Evolutionary conservation across 371 early-diverging fungal species (phyloP), one percentile per base, ranked within the genome.

Genomic region (Actinomortierella wolfii): DNA sequence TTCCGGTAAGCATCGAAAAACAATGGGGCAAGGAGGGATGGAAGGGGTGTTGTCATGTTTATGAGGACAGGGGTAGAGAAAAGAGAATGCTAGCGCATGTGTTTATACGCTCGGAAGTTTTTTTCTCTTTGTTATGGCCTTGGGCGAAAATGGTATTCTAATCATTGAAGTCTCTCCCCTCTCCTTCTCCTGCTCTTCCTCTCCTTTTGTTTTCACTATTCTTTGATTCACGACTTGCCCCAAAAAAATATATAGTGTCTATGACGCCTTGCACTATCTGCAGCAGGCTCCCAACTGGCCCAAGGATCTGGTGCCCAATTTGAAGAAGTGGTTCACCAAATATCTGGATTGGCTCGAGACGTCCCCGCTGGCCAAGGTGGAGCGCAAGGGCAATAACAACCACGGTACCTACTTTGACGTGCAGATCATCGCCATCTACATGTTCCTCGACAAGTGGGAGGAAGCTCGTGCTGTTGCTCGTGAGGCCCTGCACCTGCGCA

Each of bases 331-430:
- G 85, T 74, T 79, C 52, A 56, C 64, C 0, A 59, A 62, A n/a
- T 85, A 83, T 62, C 59, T 76, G 15, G 44, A 59, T 13, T 85
- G 85, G 85, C 71, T 85, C 2, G 68, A 68, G 20, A 70, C 73
- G 1, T 80, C 80, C 17, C 65, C 70, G 4, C 62, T 79, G 42
- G 85, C 81, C n/a, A 54, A 67, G 39, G 51, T 59, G 51, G 83
- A 83, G 50, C 52, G 60, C 7, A 45, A 54, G n/a, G 56, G 77
- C 9, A 57, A 76, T 56, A 81, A 83, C 57, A 82, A 83, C 58
- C 86, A 84, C 34, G 86, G 82, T 56, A 78, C 71, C 17, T 79
- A 77, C 56, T 78, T 75, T 57, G 81, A 84, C 58, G 74, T 82
- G 17, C 84, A 84, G 50, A 64, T 67, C 39, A 58, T 76, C 44